Evolutionary conservation across 192 early-diverging fungal genomes (phyloP).

Genomic region (Coemansia reversa): DNA sequence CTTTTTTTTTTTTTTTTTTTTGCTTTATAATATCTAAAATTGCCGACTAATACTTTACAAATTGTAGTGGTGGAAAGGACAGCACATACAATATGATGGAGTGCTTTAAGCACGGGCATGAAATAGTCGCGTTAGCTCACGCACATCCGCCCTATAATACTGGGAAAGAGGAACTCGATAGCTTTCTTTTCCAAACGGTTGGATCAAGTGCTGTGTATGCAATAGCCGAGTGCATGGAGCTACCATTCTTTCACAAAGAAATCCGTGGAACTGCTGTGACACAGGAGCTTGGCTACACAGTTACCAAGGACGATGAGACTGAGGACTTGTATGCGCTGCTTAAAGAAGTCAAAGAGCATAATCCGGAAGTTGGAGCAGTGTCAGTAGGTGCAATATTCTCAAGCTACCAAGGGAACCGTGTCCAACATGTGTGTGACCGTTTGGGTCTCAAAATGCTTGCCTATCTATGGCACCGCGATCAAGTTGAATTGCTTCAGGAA

Average conservation of each 20-base stretch:
- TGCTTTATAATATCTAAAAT: not conserved
- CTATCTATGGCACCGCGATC: slow-evolving; percentile 90
- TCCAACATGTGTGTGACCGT: slow-evolving; percentile 90
- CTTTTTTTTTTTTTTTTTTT: too few relatives aligned
- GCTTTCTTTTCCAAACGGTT: slow-evolving; percentile 96
- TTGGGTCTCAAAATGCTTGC: slow-evolving; percentile 81
- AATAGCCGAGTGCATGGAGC: slow-evolving; percentile 78
- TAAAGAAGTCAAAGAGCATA: slow-evolving; percentile 60
- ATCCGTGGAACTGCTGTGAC: slow-evolving; percentile 70
- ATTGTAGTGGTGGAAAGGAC: slow-evolving; percentile 91
- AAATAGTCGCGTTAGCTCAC: slow-evolving; percentile 92
- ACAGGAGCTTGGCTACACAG: slow-evolving; percentile 65
- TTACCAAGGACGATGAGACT: slow-evolving; percentile 81
- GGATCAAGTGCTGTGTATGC: slow-evolving; percentile 86
- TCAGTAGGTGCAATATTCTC: slow-evolving; percentile 95
- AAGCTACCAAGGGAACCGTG: slow-evolving; percentile 94
- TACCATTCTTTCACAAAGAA: slow-evolving; percentile 79
- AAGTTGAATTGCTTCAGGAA: slow-evolving; percentile 75
- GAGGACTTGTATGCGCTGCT: slow-evolving; percentile 88
- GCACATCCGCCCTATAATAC: slow-evolving; percentile 68
- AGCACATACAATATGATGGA: slow-evolving; percentile 95
- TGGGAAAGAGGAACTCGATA: slow-evolving; percentile 87
- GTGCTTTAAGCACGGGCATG: slow-evolving; percentile 89
- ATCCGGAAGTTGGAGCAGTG: slow-evolving; percentile 83
- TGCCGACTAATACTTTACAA: not conserved